These are phyloP conservation scores for Oryza brachyantha DNA, from an alignment of 176 grass and related monocot genomes.

Conservation along the genomic window DNA sequence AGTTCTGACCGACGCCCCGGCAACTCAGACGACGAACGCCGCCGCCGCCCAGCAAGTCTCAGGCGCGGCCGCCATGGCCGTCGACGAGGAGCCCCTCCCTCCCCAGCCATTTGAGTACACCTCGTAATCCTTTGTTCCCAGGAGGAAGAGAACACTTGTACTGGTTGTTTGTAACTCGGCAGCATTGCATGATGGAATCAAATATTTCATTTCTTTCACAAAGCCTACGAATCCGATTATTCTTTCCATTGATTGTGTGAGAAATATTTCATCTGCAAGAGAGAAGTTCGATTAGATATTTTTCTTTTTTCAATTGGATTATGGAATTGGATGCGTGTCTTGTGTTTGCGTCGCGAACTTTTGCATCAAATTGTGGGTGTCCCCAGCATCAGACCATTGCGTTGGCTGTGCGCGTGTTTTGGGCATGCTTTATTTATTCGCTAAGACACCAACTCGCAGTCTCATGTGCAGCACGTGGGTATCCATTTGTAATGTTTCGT, in stretches of 20 bases:
- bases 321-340: not conserved
- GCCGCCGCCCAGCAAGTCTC: constrained; percentile 33
- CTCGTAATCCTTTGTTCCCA: constrained; percentile 30
- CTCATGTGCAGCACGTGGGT: not conserved
- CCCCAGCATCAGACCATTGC: not conserved
- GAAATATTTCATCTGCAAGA: not conserved
- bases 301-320: not conserved
- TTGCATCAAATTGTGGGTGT: not conserved
- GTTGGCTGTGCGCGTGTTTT: not conserved
- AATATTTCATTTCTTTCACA: not conserved
- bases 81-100: constrained; percentile 73
- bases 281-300: not conserved
- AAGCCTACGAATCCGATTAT: not conserved
- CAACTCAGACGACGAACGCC: constrained; percentile 16
- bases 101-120: constrained; percentile 65
- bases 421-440: not conserved
- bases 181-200: not conserved
- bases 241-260: not conserved
- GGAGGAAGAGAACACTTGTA: not conserved
- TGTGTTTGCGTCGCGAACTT: not conserved
- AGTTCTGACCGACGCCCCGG: constrained; percentile 43
- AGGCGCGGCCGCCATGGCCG: constrained; percentile 58
- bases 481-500: constrained; percentile 9
- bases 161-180: constrained; percentile 17
- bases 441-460: not conserved